Conservation (phyloP, 805 yeast species). For the Starmerella floricola region DNA sequence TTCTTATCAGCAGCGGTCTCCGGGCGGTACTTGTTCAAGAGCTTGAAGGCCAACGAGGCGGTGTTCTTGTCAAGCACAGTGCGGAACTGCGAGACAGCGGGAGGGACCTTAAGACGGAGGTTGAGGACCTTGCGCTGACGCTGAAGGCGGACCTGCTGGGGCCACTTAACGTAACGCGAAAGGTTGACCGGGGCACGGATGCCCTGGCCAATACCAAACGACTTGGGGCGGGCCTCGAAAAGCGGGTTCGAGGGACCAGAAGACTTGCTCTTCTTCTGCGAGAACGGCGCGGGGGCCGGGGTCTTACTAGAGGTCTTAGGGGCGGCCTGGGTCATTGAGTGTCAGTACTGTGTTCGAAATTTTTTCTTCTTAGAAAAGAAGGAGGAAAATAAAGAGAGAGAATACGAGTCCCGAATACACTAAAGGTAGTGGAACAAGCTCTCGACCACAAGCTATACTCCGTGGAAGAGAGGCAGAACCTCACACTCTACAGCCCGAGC, state of each 20-base stretch:
- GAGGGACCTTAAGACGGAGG: slow-evolving; percentile 97
- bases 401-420: slow-evolving; percentile 5
- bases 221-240: slow-evolving; percentile 78
- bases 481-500: slow-evolving; percentile 21
- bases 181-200: slow-evolving; percentile 92
- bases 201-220: slow-evolving; percentile 93
- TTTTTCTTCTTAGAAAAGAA: slow-evolving; percentile 1
- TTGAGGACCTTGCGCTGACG: slow-evolving; percentile 96
- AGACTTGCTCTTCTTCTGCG: slow-evolving; percentile 39
- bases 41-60: slow-evolving; percentile 92
- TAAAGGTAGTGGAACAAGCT: slow-evolving; percentile 7
- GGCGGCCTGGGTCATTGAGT: slow-evolving; percentile 28
- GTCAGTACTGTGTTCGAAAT: slow-evolving; percentile 22
- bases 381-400: slow-evolving; percentile 3
- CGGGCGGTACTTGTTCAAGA: slow-evolving; percentile 98
- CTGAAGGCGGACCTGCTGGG: slow-evolving; percentile 94
- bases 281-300: slow-evolving; percentile 63
- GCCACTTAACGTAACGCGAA: slow-evolving; percentile 97
- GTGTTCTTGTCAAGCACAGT: slow-evolving; percentile 96
- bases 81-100: slow-evolving; percentile 94
- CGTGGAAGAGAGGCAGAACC: slow-evolving; percentile 24
- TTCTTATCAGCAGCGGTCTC: slow-evolving; percentile 96
- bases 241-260: slow-evolving; percentile 48
- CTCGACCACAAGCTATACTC: slow-evolving; percentile 24
- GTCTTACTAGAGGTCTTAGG: slow-evolving; percentile 91